phyloP scores from a whole-genome alignment of 169 alveolate species.

The Fabrea salina region DNA sequence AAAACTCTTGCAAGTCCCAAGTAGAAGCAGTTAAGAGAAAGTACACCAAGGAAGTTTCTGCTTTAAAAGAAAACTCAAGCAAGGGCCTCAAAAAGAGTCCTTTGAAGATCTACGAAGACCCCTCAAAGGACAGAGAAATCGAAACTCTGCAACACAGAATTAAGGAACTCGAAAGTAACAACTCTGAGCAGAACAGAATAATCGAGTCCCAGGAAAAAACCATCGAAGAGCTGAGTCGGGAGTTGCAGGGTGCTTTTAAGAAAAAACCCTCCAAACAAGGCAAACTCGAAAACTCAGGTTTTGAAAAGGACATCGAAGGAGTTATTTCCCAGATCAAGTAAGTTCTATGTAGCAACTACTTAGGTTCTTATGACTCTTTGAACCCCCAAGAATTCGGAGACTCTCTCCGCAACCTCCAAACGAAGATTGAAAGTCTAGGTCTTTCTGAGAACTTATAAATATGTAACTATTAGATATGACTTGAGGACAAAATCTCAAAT shows the following conservation, averaged over 20 bases:
- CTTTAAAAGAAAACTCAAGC: background rate
- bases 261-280: background rate
- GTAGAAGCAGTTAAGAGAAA: background rate
- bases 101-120: background rate
- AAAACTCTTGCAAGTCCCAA: background rate
- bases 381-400: constrained; percentile 6
- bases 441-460: no score
- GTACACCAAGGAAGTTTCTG: background rate
- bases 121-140: background rate
- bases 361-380: background rate
- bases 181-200: background rate
- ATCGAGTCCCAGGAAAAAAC: background rate
- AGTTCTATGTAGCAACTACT: no score
- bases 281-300: background rate
- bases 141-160: no score
- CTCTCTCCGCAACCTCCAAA: background rate
- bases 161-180: background rate
- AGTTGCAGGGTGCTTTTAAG: background rate
- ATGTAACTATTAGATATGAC: no score
- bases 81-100: background rate
- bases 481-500: no score
- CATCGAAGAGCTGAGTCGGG: constrained; percentile 18
- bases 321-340: background rate
- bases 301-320: background rate
- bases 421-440: background rate